Conservation (phyloP, 441 rosid species). For the Pelargonium myrrhifolium region DNA sequence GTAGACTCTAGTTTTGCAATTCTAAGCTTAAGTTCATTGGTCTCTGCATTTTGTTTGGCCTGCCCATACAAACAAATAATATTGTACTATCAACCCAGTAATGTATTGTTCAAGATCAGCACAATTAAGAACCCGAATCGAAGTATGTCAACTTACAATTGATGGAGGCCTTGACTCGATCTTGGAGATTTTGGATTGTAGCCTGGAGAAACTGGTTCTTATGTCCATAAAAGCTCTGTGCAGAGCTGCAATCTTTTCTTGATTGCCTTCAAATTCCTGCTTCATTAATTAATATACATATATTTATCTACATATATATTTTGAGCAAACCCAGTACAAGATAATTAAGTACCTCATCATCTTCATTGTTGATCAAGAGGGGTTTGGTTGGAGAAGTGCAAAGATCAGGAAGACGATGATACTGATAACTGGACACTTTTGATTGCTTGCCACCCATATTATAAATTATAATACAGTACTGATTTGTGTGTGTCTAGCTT, state of each 20-base stretch:
- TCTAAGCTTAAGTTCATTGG: not conserved
- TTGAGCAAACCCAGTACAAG: not conserved
- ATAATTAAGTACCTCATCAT: not conserved
- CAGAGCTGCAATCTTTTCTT: not conserved
- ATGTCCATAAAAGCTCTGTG: not conserved
- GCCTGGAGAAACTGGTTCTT: not conserved
- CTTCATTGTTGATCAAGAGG: not conserved
- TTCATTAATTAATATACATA: not conserved
- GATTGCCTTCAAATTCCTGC: not conserved
- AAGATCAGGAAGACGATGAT: not conserved
- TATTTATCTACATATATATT: not conserved
- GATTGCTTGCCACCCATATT: not conserved
- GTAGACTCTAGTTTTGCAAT: not conserved
- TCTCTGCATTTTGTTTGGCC: not conserved
- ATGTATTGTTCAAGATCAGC: not conserved
- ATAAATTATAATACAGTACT: too few relatives aligned
- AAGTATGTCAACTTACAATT: not conserved
- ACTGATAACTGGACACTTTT: not conserved
- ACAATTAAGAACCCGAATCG: not conserved
- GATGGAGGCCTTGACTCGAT: not conserved
- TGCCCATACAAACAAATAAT: not conserved
- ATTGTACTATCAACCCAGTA: too few relatives aligned
- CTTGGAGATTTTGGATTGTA: not conserved
- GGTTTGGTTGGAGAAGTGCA: not conserved
- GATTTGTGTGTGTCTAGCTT: too few relatives aligned